These are phyloP conservation scores for Blastomyces gilchristii DNA, from an alignment of 2,329 filamentous ascomycete species.

Conservation along the genomic window DNA sequence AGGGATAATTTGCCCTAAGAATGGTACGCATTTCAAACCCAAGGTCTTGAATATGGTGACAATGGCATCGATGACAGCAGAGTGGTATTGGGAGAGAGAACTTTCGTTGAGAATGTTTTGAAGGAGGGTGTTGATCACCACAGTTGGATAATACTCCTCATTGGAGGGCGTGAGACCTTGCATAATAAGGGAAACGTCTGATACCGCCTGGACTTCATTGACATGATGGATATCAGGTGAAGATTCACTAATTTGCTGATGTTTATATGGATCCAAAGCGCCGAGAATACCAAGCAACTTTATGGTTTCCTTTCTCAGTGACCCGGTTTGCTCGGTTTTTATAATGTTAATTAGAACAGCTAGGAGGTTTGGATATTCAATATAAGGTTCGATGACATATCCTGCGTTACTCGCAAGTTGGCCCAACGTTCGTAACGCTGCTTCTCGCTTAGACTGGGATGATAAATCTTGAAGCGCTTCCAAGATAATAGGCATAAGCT, in stretches of 20 bases:
- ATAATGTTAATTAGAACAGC: conserved; percentile 91
- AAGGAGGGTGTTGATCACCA: conserved; percentile 91
- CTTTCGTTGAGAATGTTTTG: conserved; percentile 77
- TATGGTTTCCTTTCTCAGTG: conserved; percentile 84
- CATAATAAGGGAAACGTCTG: conserved; percentile 97
- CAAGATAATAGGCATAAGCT: conserved; percentile 90
- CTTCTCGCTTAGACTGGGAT: conserved; percentile 79
- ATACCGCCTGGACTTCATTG: conserved; percentile 58
- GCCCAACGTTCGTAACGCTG: conserved; percentile 79
- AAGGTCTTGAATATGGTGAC: conserved; percentile 98
- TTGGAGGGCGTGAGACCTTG: conserved; percentile 89
- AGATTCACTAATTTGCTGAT: conserved; percentile 83
- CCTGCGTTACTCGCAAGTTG: conserved; percentile 92
- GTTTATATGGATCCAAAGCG: conserved; percentile 89
- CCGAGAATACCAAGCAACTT: conserved; percentile 93
- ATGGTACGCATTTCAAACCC: conserved; percentile 89
- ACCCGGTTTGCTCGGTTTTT: conserved; percentile 77
- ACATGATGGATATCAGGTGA: conserved; percentile 69
- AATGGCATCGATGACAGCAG: conserved; percentile 88
- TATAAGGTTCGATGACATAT: conserved; percentile 93
- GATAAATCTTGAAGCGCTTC: conserved; percentile 89
- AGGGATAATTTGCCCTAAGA: conserved; percentile 86
- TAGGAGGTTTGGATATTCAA: conserved; percentile 87
- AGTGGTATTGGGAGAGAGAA: conserved; percentile 83
- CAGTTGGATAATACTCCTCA: conserved; percentile 96